These are phyloP conservation scores for Thalassiosira livingstoniorum DNA, from an alignment of 352 stramenopile genomes.

Conservation along the genomic window DNA sequence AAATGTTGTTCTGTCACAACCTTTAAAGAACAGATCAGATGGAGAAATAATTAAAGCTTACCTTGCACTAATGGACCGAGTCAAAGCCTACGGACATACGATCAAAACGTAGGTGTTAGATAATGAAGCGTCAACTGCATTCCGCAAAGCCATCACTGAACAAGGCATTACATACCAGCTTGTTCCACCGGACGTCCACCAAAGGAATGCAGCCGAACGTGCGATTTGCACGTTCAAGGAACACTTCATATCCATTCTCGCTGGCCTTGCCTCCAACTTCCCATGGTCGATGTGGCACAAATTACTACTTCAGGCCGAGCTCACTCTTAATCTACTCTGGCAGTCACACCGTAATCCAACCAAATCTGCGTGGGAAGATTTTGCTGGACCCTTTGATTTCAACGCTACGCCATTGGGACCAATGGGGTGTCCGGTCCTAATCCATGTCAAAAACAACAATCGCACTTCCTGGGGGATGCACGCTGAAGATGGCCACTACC, in stretches of 20 bases:
- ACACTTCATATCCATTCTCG: constrained; percentile 53
- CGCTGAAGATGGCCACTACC: too few species aligned
- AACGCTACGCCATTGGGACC: too few species aligned
- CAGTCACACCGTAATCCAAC: constrained; percentile 44
- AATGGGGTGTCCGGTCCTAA: too few species aligned
- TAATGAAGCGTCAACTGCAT: not conserved
- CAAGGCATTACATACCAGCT: not conserved
- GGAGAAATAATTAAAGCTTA: not conserved
- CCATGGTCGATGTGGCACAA: constrained; percentile 36
- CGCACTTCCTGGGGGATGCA: too few species aligned
- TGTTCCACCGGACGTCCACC: not conserved
- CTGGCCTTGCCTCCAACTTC: constrained; percentile 18
- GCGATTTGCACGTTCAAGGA: constrained; percentile 67
- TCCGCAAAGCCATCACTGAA: not conserved
- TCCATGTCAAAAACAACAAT: too few species aligned
- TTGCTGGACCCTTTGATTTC: too few species aligned
- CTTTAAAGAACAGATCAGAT: constrained; percentile 28
- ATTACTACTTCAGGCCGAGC: constrained; percentile 41
- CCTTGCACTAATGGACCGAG: not conserved
- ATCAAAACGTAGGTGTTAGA: not conserved
- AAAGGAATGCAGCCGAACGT: constrained; percentile 31
- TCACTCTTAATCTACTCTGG: constrained; percentile 37
- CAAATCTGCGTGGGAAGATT: constrained; percentile 30
- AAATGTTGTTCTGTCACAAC: constrained; percentile 45
- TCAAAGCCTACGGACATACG: not conserved